Evolutionary conservation across 441 rosid species (phyloP).

Genomic region (Hypseocharis bilobata): DNA sequence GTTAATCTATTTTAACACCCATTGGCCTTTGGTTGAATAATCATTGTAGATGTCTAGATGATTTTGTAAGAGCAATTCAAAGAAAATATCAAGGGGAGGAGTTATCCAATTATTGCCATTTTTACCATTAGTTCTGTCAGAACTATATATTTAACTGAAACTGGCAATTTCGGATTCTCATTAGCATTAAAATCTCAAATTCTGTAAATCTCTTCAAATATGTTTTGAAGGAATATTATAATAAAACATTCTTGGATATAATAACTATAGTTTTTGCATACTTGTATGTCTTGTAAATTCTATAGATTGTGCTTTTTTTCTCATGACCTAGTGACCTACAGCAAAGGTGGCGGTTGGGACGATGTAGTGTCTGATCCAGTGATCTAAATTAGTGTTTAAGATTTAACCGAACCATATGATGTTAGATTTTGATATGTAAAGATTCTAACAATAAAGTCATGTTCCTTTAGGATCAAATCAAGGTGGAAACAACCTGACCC

Average conservation of each 20-base stretch:
- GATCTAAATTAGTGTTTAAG: background rate
- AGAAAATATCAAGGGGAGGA: too few species aligned
- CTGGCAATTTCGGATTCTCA: background rate
- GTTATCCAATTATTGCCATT: background rate
- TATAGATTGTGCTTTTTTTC: background rate
- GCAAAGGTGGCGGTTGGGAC: background rate
- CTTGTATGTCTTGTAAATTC: background rate
- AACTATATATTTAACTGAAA: too few species aligned
- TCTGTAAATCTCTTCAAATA: too few species aligned
- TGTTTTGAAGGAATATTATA: too few species aligned
- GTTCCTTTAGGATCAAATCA: constrained; percentile 71
- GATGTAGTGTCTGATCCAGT: background rate
- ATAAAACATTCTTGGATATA: background rate
- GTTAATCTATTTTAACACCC: background rate
- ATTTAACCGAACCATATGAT: background rate
- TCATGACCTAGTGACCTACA: background rate
- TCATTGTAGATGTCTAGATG: background rate
- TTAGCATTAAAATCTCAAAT: too few species aligned
- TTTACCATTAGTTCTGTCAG: background rate
- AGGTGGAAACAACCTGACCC: constrained; percentile 64
- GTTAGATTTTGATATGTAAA: background rate
- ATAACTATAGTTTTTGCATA: background rate
- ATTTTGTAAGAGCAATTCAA: too few species aligned
- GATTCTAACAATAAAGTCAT: constrained; percentile 8
- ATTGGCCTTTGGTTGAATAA: background rate